Conservation (phyloP, 495 filamentous ascomycete species). For the Hypoxylon intermedium region DNA sequence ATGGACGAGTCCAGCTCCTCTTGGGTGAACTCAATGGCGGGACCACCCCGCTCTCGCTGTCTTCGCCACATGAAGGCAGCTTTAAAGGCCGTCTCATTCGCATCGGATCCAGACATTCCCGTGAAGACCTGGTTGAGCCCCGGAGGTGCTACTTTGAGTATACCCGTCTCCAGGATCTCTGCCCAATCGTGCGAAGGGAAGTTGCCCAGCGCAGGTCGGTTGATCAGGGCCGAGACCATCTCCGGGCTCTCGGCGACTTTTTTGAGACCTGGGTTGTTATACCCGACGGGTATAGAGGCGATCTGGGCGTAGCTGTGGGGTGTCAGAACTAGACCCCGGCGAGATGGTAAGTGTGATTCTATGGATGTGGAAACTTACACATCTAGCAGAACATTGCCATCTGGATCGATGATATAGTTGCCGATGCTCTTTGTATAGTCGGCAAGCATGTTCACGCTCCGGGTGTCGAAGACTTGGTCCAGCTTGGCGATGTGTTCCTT, state of each 20-base stretch:
- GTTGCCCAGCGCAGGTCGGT: slow-evolving; percentile 94
- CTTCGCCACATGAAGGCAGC: slow-evolving; percentile 98
- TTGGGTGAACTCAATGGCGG: slow-evolving; percentile 79
- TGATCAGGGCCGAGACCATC: slow-evolving; percentile 85
- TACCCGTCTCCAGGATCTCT: slow-evolving; percentile 81
- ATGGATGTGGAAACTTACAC: slow-evolving; percentile 62
- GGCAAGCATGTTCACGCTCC: slow-evolving; percentile 90
- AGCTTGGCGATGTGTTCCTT: slow-evolving; percentile 67
- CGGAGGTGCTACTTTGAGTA: slow-evolving; percentile 87
- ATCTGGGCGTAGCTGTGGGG: slow-evolving; percentile 83
- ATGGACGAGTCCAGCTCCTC: slow-evolving; percentile 82
- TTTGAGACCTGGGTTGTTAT: slow-evolving; percentile 87
- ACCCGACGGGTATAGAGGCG: slow-evolving; percentile 95
- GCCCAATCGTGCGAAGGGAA: slow-evolving; percentile 94
- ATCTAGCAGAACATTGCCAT: slow-evolving; percentile 82
- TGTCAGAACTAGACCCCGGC: slow-evolving; percentile 23
- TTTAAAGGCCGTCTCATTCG: slow-evolving; percentile 99
- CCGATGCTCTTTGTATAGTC: slow-evolving; percentile 78
- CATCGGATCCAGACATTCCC: slow-evolving; percentile 92
- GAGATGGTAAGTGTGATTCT: background rate
- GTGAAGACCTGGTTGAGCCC: slow-evolving; percentile 97
- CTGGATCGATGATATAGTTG: slow-evolving; percentile 85
- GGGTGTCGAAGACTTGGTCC: slow-evolving; percentile 88
- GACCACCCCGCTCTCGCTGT: slow-evolving; percentile 84
- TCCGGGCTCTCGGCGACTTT: slow-evolving; percentile 74